Evolutionary conservation across 177 flowering plant genomes (phyloP), one percentile per base, ranked within the genome.

Genomic region (Vitis hybrid): DNA sequence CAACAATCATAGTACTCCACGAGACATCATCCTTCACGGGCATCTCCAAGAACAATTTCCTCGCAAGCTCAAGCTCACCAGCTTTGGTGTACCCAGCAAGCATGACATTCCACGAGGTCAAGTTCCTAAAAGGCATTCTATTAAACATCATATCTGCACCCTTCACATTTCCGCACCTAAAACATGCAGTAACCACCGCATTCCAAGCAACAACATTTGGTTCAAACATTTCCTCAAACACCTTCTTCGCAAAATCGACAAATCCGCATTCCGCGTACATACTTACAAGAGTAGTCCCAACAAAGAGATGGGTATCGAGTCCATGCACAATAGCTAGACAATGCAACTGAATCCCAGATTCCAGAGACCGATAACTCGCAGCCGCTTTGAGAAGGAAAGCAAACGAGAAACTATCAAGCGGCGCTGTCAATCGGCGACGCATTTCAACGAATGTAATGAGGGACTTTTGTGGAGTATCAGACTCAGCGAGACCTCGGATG

Each of bases 1-100:
- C 95, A 70, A 71, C 79, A 73, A 93, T 88, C 92, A 93, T 85
- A 12, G 88, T 89, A 68, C 87, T 91, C 97, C 98, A 93, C 16
- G 96, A 89, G 13, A 91, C 88, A 52, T 73, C 82, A 71, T 89
- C 94, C 65, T 80, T 87, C 55, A 57, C 51, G 1, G 80, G 77
- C 83, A 92, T 88, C 59, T 70, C 67, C 2, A 14, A 59, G 49
- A 91, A 91, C 51, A 69, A 39, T 60, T 73, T 74, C 82, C 59
- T 77, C 0, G 89, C 96, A 11, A 68, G 49, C 62, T 84, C 84
- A n/a, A 87, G 33, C 75, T 89, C 84, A 26, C 90, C 89, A 1
- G 83, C 82, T 60, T 83, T 86, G 57, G 65, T 67, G 50, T 89
- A 89, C 68, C 96, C 93, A 0, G 90, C 87, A 20, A 92, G 80